Evolutionary conservation across 768 basidiomycete species (phyloP).

Genomic region (Suillus subaureus): DNA sequence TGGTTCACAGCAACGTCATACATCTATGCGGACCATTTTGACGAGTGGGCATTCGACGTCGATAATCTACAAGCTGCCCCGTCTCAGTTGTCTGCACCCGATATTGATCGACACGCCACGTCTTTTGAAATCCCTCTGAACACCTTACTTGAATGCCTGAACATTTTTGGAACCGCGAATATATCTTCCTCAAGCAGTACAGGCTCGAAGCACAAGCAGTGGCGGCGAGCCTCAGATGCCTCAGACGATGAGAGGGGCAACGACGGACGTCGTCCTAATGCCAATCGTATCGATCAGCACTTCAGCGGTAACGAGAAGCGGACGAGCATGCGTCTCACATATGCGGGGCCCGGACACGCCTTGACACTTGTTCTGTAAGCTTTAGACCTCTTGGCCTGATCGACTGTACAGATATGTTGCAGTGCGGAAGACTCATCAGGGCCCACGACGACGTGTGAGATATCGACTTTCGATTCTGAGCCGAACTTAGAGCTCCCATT

Average conservation of each 20-base stretch:
- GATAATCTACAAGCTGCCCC: conserved; percentile 32
- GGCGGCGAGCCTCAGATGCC: conserved; percentile 49
- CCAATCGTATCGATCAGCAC: conserved; percentile 55
- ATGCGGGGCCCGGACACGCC: conserved; percentile 76
- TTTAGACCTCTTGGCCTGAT: conserved; percentile 3
- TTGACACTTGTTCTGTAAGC: conserved; percentile 79
- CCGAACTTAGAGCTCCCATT: conserved; percentile 80
- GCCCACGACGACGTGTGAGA: conserved; percentile 86
- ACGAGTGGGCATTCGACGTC: conserved; percentile 71
- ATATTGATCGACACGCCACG: conserved; percentile 26
- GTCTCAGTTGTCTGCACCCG: conserved; percentile 21
- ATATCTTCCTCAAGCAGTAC: conserved; percentile 31
- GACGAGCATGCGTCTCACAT: conserved; percentile 87
- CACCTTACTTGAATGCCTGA: conserved; percentile 86
- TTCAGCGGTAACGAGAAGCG: conserved; percentile 60
- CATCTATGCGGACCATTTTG: conserved; percentile 76
- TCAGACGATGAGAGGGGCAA: conserved; percentile 45
- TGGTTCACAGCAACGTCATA: conserved; percentile 74
- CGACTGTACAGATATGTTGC: conserved; percentile 3
- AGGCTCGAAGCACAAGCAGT: conserved; percentile 46
- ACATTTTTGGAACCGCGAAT: conserved; percentile 86
- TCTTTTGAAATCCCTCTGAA: conserved; percentile 85
- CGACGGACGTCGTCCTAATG: conserved; percentile 19
- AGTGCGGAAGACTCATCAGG: conserved; percentile 81
- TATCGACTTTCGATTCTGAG: conserved; percentile 84